These are phyloP conservation scores for Lentinula aciculospora DNA, from an alignment of 768 basidiomycete species.

Conservation along the genomic window DNA sequence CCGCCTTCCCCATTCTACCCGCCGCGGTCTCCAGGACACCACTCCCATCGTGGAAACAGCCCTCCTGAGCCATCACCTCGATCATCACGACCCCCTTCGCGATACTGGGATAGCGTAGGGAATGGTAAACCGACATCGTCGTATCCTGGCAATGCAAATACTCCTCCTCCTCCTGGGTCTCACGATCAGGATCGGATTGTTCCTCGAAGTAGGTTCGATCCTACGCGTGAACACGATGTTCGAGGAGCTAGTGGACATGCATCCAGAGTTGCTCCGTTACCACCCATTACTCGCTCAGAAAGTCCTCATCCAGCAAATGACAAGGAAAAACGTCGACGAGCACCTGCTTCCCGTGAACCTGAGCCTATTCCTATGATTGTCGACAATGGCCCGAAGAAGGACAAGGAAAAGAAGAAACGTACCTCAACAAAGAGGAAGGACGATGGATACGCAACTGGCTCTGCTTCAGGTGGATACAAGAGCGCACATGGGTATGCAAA, in stretches of 20 bases:
- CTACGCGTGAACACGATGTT: slow-evolving; percentile 37
- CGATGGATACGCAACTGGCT: slow-evolving; percentile 25
- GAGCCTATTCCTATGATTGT: not conserved
- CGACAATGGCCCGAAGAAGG: slow-evolving; percentile 26
- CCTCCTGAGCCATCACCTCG: slow-evolving; percentile 63
- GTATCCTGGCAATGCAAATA: slow-evolving; percentile 25
- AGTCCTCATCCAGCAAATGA: slow-evolving; percentile 43
- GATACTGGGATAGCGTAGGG: slow-evolving; percentile 48
- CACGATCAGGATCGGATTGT: slow-evolving; percentile 57
- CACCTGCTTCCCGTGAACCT: slow-evolving; percentile 11
- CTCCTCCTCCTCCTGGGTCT: slow-evolving; percentile 23
- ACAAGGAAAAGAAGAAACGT: slow-evolving; percentile 52
- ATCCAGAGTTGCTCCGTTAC: slow-evolving; percentile 20
- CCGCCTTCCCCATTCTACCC: slow-evolving; percentile 29
- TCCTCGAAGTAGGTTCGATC: slow-evolving; percentile 45
- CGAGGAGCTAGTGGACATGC: slow-evolving; percentile 14
- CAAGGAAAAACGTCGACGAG: not conserved
- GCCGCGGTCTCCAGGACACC: slow-evolving; percentile 32
- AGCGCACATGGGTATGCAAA: slow-evolving; percentile 28
- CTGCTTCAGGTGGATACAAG: slow-evolving; percentile 16
- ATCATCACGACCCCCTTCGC: slow-evolving; percentile 36
- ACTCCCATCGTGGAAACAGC: slow-evolving; percentile 33
- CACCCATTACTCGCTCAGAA: slow-evolving; percentile 42
- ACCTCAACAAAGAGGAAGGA: slow-evolving; percentile 37
- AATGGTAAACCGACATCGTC: slow-evolving; percentile 38